Evolutionary conservation across 371 early-diverging fungal genomes (phyloP).

Genomic region (Coemansia sp.): DNA sequence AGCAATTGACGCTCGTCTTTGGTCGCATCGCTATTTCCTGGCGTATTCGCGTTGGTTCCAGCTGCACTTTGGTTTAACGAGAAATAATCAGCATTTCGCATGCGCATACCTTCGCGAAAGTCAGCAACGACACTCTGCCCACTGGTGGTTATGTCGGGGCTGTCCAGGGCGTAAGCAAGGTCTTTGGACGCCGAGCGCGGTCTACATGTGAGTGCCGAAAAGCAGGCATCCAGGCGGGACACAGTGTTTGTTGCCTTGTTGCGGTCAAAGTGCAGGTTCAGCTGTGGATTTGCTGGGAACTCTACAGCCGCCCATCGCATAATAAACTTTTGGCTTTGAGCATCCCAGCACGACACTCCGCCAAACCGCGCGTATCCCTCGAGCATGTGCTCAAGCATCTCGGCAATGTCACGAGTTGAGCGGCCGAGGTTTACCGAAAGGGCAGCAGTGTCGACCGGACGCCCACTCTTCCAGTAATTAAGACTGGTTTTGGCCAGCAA

Average conservation of each 20-base stretch:
- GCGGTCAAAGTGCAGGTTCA: constrained; percentile 6
- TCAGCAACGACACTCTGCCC: constrained; percentile 29
- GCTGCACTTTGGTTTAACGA: neutral
- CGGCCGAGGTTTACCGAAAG: constrained; percentile 27
- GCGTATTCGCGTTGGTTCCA: neutral
- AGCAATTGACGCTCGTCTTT: neutral
- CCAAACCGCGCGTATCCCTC: constrained; percentile 46
- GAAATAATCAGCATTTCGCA: constrained; percentile 9
- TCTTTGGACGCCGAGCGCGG: constrained; percentile 11
- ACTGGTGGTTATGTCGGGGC: constrained; percentile 9
- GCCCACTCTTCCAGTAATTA: constrained; percentile 34
- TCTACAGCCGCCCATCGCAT: constrained; percentile 36
- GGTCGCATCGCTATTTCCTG: neutral
- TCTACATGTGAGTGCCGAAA: constrained; percentile 35
- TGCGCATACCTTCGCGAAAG: constrained; percentile 36
- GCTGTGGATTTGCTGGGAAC: constrained; percentile 31
- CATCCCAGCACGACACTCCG: constrained; percentile 30
- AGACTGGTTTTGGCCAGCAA: constrained; percentile 27
- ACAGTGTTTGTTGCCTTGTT: neutral
- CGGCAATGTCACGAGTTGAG: constrained; percentile 21
- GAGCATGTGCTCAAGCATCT: constrained; percentile 46
- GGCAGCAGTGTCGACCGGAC: constrained; percentile 20
- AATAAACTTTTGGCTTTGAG: constrained; percentile 21
- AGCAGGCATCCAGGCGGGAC: constrained; percentile 27
- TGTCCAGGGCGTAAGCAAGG: constrained; percentile 14